Conservation (phyloP, 768 basidiomycete genomes). For the Suillus alpinus region DNA sequence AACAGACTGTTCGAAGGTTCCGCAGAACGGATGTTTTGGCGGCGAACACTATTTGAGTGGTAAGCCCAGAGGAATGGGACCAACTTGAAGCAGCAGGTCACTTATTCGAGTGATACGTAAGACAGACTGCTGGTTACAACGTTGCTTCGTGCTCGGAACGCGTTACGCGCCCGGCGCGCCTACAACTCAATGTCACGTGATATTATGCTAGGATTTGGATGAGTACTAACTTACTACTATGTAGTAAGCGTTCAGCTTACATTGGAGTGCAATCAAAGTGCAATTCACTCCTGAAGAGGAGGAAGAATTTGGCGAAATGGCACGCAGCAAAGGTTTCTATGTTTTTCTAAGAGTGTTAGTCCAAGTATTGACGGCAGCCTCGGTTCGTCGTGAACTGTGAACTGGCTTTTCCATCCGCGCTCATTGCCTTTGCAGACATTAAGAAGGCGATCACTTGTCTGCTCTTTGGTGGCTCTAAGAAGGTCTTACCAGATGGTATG, state of each 20-base stretch:
- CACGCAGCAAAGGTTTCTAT: conserved; percentile 84
- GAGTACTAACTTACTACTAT: too few species aligned
- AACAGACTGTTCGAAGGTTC: not conserved
- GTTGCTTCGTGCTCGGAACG: not conserved
- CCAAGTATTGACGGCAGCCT: conserved; percentile 96
- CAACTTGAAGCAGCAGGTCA: not conserved
- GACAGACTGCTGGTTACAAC: not conserved
- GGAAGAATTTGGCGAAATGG: conserved; percentile 92
- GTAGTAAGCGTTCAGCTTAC: too few species aligned
- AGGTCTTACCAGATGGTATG: conserved; percentile 96
- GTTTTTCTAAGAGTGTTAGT: conserved; percentile 90
- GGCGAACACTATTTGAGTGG: not conserved
- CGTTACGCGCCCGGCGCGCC: not conserved
- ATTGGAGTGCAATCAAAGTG: too few species aligned
- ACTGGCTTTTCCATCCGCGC: not conserved
- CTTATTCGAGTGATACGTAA: not conserved
- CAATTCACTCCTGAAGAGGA: conserved; percentile 95
- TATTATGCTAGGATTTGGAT: too few species aligned
- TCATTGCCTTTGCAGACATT: conserved; percentile 63
- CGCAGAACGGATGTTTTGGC: not conserved
- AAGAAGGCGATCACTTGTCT: conserved; percentile 97
- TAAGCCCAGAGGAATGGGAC: not conserved
- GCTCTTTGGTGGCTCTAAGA: conserved; percentile 97
- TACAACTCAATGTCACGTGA: not conserved
- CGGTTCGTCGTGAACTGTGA: conserved; percentile 42